Conservation (phyloP, 2,329 filamentous ascomycete species). For the Botrytis squamosa region DNA sequence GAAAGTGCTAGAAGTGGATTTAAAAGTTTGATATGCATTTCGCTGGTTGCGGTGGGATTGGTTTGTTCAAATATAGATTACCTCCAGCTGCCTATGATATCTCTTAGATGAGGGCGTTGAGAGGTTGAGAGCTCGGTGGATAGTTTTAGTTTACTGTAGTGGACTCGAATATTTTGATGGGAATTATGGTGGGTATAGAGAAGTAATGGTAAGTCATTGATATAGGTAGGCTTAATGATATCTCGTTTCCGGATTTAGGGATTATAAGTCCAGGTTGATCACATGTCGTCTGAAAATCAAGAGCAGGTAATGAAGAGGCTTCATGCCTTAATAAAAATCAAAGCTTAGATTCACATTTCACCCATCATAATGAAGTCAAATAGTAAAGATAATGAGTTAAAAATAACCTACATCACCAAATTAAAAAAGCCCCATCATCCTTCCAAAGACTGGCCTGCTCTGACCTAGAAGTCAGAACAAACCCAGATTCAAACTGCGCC, state of each 20-base stretch:
- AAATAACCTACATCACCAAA: background rate
- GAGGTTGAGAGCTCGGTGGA: background rate
- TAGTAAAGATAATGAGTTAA: background rate
- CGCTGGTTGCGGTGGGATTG: no score
- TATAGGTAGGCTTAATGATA: no score
- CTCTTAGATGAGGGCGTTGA: background rate
- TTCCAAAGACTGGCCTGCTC: background rate
- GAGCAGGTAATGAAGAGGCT: background rate
- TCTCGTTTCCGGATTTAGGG: no score
- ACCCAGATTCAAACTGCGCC: background rate
- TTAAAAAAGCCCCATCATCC: background rate
- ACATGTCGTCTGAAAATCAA: background rate
- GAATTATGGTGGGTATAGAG: background rate
- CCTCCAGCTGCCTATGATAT: no score
- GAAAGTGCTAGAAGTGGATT: background rate
- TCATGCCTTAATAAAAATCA: background rate
- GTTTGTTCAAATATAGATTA: no score
- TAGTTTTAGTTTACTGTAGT: background rate
- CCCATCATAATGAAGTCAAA: background rate
- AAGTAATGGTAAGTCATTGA: background rate
- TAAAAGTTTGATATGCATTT: rapidly evolving
- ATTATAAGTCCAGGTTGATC: rapidly evolving
- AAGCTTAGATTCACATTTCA: background rate
- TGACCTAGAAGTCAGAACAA: background rate
- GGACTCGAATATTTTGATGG: background rate